Conservation (phyloP, 352 stramenopile species). For the Phytophthora rubi region DNA sequence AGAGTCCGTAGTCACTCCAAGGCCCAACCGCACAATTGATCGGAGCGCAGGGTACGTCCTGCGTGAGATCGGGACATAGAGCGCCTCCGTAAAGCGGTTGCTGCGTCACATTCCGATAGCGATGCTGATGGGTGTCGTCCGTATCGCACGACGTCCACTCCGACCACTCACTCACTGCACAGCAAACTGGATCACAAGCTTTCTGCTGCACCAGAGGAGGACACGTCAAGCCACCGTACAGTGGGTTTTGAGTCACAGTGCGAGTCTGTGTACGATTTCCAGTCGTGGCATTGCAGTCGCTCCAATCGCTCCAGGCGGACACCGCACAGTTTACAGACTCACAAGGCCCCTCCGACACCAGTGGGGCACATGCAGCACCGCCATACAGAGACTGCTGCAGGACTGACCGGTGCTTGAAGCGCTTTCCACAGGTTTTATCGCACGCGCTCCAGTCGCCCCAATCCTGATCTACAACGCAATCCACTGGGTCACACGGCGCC, state of each 20-base stretch:
- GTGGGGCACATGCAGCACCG: slow-evolving; percentile 32
- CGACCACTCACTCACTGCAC: slow-evolving; percentile 47
- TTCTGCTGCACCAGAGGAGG: slow-evolving; percentile 44
- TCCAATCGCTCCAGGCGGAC: slow-evolving; percentile 52
- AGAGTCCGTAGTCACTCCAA: slow-evolving; percentile 55
- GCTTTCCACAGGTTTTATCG: slow-evolving; percentile 39
- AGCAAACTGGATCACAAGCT: slow-evolving; percentile 53
- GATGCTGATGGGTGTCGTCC: slow-evolving; percentile 47
- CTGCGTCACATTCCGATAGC: slow-evolving; percentile 43
- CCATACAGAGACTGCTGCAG: slow-evolving; percentile 42
- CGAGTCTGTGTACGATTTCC: slow-evolving; percentile 49
- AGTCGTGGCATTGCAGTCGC: slow-evolving; percentile 42
- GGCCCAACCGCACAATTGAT: slow-evolving; percentile 47
- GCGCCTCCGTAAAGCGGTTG: slow-evolving; percentile 41
- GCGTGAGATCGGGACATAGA: slow-evolving; percentile 37
- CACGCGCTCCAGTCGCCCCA: slow-evolving; percentile 57
- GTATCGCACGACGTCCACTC: slow-evolving; percentile 60
- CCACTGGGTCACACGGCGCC: slow-evolving; percentile 39
- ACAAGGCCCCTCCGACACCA: slow-evolving; percentile 43
- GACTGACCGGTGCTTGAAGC: slow-evolving; percentile 45
- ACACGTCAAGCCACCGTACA: slow-evolving; percentile 57
- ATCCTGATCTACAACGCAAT: slow-evolving; percentile 48
- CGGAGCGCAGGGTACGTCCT: slow-evolving; percentile 46
- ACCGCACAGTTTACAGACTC: slow-evolving; percentile 59
- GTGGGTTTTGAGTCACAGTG: slow-evolving; percentile 24